Percentiles rank a stretch among this genome's conserved stretches.
Evolutionary conservation across 2,329 filamentous ascomycete genomes (phyloP).

Genomic region (Fusarium metavorans): DNA sequence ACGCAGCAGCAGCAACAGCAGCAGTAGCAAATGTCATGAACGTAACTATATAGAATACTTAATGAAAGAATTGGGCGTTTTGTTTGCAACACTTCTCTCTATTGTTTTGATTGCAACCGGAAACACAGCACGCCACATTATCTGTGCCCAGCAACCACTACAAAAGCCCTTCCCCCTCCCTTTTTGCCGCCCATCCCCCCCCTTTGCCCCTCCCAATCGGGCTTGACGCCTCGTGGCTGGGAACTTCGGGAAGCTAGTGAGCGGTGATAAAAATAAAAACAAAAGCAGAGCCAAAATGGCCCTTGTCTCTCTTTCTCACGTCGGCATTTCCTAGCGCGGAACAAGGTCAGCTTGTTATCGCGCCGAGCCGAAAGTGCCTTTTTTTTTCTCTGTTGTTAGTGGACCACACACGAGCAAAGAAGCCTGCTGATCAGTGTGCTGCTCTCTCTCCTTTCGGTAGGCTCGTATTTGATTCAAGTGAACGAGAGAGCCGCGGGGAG

Average conservation of each 20-base stretch:
- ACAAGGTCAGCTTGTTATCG: not conserved
- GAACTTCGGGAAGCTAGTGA: not conserved
- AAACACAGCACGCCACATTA: slow-evolving; percentile 5
- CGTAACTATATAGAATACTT: slow-evolving; percentile 37
- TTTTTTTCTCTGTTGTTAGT: not conserved
- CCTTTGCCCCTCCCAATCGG: not conserved
- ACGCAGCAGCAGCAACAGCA: not conserved
- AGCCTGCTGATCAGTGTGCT: not conserved
- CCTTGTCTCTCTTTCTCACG: slow-evolving; percentile 4
- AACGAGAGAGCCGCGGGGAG: not conserved
- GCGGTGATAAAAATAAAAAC: slow-evolving; percentile 1
- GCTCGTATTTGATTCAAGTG: slow-evolving; percentile 10
- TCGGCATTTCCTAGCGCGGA: not conserved
- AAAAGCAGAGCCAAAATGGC: not conserved
- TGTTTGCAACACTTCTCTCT: not conserved
- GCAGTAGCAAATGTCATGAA: slow-evolving; percentile 6
- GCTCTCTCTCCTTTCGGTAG: not conserved
- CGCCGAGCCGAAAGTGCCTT: not conserved
- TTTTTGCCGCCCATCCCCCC: slow-evolving; percentile 22
- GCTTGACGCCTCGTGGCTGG: slow-evolving; percentile 1
- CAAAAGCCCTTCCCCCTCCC: not conserved
- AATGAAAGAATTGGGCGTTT: slow-evolving; percentile 20
- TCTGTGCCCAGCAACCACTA: slow-evolving; percentile 3
- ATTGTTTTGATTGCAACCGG: slow-evolving; percentile 5
- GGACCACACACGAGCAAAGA: not conserved